These are phyloP conservation scores for Mortierella sp. DNA, from an alignment of 371 early-diverging fungal genomes.

Conservation along the genomic window DNA sequence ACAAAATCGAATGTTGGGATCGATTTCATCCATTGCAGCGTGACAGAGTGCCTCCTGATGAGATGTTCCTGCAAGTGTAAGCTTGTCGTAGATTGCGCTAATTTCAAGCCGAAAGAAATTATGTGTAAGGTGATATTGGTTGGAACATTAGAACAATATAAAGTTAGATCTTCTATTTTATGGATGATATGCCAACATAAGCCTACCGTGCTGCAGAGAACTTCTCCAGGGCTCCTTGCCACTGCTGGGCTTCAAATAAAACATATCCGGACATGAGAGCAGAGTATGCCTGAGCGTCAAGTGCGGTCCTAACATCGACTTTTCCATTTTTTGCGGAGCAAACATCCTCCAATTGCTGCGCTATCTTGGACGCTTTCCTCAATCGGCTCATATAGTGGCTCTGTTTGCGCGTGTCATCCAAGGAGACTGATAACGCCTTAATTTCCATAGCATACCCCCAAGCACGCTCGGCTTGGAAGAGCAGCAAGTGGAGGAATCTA, in stretches of 20 bases:
- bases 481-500: slow-evolving; percentile 70
- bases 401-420: slow-evolving; percentile 75
- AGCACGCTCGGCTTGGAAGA: slow-evolving; percentile 82
- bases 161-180: background rate
- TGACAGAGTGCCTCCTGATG: slow-evolving; percentile 77
- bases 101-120: background rate
- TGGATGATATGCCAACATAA: background rate
- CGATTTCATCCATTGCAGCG: slow-evolving; percentile 80
- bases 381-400: slow-evolving; percentile 75
- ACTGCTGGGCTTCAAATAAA: slow-evolving; percentile 76
- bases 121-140: background rate
- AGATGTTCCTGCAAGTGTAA: slow-evolving; percentile 65
- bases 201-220: slow-evolving; percentile 73
- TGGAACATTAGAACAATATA: background rate
- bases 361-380: slow-evolving; percentile 71
- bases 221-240: slow-evolving; percentile 75
- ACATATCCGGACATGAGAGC: slow-evolving; percentile 76
- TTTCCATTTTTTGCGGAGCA: slow-evolving; percentile 63
- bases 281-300: slow-evolving; percentile 84
- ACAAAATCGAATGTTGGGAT: slow-evolving; percentile 86
- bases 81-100: slow-evolving; percentile 77
- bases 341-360: slow-evolving; percentile 63
- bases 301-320: slow-evolving; percentile 66
- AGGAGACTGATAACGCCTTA: slow-evolving; percentile 67
- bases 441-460: slow-evolving; percentile 88